Base-by-base conservation (phyloP, 345 rosid genomes). In the Pistacia vera region DNA sequence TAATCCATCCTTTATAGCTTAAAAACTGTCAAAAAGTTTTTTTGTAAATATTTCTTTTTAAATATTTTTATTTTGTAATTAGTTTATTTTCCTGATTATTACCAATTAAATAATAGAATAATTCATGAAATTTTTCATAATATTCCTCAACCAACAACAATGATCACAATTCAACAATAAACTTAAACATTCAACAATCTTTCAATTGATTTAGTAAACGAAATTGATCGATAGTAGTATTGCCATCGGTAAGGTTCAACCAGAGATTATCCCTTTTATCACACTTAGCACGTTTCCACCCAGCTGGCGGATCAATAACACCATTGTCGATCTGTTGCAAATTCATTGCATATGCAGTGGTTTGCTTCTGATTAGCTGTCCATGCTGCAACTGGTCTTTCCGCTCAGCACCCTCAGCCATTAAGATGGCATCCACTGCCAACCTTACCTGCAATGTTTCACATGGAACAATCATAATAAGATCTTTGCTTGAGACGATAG, bases 221-320 rank as follows among this genome's bases (percentile, higher is more conserved):
- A 22, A 22, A 22, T 22, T 22, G 22, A 22, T 22, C 22, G 22
- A 22, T 22, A 22, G 22, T 22, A 22, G 22, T 22, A 22, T 22
- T 22, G 22, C 99, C 99, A 85, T 97, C 99, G 6, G 97, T 90
- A 79, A 94, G 92, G 89, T 97, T 97, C 76, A 97, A 81, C 98
- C 99, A 97, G 28, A 97, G 91, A 82, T 97, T 97, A 30, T 97
- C 95, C 68, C 72, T 91, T 84, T 97, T 91, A 65, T 97, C 98
- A 77, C 99, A 97, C 86, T 91, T 97, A 0, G 81, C 71, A 84
- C 98, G 94, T 81, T 86, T 90, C 99, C 99, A 94, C 16, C 98
- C 96, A 51, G 94, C 85, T 16, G 98, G 96, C 56, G 92, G 97
- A 83, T 94, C 70, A n/a, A 75, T 82, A 85, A 90, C 87, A 74